Conservation (phyloP, 108 stramenopile genomes). For the Discostella pseudostelligera region DNA sequence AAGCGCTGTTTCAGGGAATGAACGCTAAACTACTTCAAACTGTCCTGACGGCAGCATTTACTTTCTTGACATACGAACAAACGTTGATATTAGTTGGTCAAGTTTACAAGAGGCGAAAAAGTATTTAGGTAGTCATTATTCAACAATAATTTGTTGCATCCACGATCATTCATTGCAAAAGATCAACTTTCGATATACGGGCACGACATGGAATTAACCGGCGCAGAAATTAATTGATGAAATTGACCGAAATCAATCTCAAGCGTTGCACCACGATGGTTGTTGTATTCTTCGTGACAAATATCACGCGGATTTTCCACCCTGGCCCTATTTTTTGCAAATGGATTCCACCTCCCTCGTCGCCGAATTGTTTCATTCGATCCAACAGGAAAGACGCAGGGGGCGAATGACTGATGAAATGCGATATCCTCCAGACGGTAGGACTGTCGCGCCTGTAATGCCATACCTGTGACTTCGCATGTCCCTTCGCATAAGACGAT, state of each 20-base stretch:
- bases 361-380: neutral
- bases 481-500: constrained; percentile 95
- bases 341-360: constrained; percentile 21
- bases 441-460: constrained; percentile 91
- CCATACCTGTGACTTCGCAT: constrained; percentile 85
- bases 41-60: constrained; percentile 84
- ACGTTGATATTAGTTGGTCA: constrained; percentile 52
- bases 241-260: constrained; percentile 72
- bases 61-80: constrained; percentile 91
- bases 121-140: neutral
- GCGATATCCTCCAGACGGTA: constrained; percentile 81
- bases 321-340: constrained; percentile 1
- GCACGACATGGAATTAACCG: constrained; percentile 34
- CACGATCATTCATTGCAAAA: too few relatives aligned
- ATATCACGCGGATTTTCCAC: constrained; percentile 13
- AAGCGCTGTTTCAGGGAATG: constrained; percentile 84
- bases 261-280: constrained; percentile 10
- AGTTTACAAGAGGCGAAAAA: constrained; percentile 12
- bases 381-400: constrained; percentile 68
- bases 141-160: too few relatives aligned
- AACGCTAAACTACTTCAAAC: constrained; percentile 90
- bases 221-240: constrained; percentile 61
- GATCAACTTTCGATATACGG: constrained; percentile 49
- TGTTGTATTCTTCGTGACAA: too few relatives aligned
- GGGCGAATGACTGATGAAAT: constrained; percentile 86